Base-by-base conservation (phyloP, 2,329 filamentous ascomycete genomes). In the Sporothrix curviconia region DNA sequence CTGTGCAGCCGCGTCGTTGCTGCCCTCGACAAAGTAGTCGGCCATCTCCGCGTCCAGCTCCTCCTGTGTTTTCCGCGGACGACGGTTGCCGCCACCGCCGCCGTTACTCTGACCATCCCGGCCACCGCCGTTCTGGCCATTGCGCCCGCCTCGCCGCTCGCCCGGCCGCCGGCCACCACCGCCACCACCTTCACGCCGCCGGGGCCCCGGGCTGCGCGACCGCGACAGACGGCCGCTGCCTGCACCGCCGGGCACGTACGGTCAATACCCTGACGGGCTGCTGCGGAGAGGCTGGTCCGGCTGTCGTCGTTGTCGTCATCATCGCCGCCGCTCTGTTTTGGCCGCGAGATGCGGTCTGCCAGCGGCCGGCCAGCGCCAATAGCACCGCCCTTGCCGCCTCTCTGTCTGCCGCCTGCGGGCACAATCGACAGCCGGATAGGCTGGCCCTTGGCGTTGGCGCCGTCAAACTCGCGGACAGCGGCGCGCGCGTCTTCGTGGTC, bases 1-100 rank as follows among this genome's bases (percentile, higher is more conserved):
- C n/a, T n/a, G n/a, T n/a, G 7, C 55, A 2, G 24, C 22, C 3
- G n/a, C 19, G 49, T 72, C 67, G 47, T 65, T 70, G 57, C 65
- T 68, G 37, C 71, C 70, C 25, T 74, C 75, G 30, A 80, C 85
- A 77, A 90, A 96, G 71, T 96, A 96, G 68, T 96, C 90, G 30
- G 86, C 90, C 92, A 96, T 96, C 73, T 96, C 92, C n/a, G 89
- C 90, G 70, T 96, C 92, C 40, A 96, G 78, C 69, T 96, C 90
- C 66, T 95, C 89, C 64, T 91, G 87, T 0, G 92, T 96, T 80
- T 95, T 96, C 72, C 84, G 87, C 2, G 84, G 79, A 50, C 89
- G 81, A 39, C 80, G 79, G 55, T 82, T 78, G 17, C 75, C 77
- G 47, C 75, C 75, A 15, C 44, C 9, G 17, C 36, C 30, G 22